These are phyloP conservation scores for Ogataea degrootiae DNA, from an alignment of 805 yeast species.

Conservation along the genomic window DNA sequence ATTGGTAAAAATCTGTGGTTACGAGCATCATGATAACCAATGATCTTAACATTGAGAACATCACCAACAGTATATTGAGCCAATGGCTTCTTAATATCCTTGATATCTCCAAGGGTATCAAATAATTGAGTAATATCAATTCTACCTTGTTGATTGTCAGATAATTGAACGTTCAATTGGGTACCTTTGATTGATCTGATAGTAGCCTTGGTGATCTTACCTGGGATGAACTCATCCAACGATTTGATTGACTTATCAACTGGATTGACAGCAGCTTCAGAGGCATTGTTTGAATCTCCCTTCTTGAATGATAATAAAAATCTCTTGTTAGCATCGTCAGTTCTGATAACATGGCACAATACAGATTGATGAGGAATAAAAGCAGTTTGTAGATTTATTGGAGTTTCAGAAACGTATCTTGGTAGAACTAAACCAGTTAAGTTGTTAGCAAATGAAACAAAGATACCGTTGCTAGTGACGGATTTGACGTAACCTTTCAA, in stretches of 20 bases:
- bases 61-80: slow-evolving; percentile 55
- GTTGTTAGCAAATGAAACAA: slow-evolving; percentile 74
- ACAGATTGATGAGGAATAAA: slow-evolving; percentile 70
- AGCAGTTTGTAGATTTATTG: slow-evolving; percentile 45
- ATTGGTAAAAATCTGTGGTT: slow-evolving; percentile 65
- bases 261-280: slow-evolving; percentile 46
- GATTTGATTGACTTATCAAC: slow-evolving; percentile 48
- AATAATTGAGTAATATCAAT: slow-evolving; percentile 71
- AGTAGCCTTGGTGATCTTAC: slow-evolving; percentile 54
- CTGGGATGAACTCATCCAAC: slow-evolving; percentile 52
- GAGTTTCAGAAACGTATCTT: slow-evolving; percentile 56
- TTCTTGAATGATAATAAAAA: slow-evolving; percentile 62
- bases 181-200: slow-evolving; percentile 63
- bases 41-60: slow-evolving; percentile 53
- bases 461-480: slow-evolving; percentile 74
- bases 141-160: slow-evolving; percentile 76
- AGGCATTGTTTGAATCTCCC: slow-evolving; percentile 14
- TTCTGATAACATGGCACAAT: slow-evolving; percentile 56
- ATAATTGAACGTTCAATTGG: slow-evolving; percentile 69
- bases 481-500: slow-evolving; percentile 76
- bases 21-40: slow-evolving; percentile 73
- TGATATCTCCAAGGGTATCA: slow-evolving; percentile 48
- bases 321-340: slow-evolving; percentile 66
- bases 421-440: slow-evolving; percentile 82
- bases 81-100: slow-evolving; percentile 55